Evolutionary conservation across 2,329 filamentous ascomycete species (phyloP), one percentile per base, ranked within the genome.

Genomic region (Blastomyces emzantsi): DNA sequence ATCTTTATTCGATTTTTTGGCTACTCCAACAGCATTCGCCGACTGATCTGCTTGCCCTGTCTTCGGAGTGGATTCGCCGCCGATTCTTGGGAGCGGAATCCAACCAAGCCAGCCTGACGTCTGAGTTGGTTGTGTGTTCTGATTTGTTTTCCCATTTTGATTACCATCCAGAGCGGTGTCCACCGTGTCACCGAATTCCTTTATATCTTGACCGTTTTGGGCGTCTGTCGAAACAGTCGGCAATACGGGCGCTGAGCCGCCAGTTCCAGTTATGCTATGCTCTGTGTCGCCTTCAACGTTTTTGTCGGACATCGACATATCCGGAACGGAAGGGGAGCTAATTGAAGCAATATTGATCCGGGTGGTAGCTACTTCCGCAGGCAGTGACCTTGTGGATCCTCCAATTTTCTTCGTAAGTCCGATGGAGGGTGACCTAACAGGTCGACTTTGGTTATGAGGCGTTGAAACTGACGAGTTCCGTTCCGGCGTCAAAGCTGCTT

Each of bases 311-410:
- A 68, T 63, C n/a, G 69, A 68, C 62, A 70, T 61, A 60, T 69
- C 64, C 25, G 72, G 68, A 55, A 72, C 71, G 51, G 72, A 75
- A 30, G 71, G 68, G 41, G 74, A 74, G 56, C 74, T 73, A 66
- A 77, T 74, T 25, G 77, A 79, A 45, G 75, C 76, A 61, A 80
- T 76, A 67, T 80, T 77, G 60, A 80, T 70, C 58, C 72, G 73
- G 5, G 79, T 80, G 19, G 78, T 80, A 22, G 77, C 75, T 59
- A 75, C 75, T 69, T 76, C 71, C 13, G 75, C 77, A 15, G 79
- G 79, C 36, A 79, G 73, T 15, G 79, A 80, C 65, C 78, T 74
- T 47, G 71, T 77, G 5, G 78, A 78, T 36, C 66, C 68, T 39
- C 74, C 73, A 36, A 73, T 73, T 65, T 75, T 78, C 63, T 72